Evolutionary conservation across 2,329 filamentous ascomycete species (phyloP), one percentile per base, ranked within the genome.

Genomic region (Curvularia eragrostidis): DNA sequence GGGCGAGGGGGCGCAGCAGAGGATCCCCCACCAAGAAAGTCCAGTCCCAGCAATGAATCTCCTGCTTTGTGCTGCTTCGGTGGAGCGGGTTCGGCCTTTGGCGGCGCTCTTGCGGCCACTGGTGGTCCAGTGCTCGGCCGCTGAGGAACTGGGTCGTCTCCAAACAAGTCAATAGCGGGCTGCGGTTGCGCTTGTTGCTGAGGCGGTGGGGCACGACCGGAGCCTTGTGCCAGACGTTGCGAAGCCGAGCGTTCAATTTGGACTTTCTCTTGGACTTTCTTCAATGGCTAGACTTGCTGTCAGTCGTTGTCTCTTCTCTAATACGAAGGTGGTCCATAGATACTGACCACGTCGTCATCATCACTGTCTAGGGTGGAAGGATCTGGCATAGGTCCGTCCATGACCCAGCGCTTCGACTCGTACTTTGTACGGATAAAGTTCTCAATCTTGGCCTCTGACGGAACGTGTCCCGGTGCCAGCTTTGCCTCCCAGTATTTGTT

Each of bases 371-470:
- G 80, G 1, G 90, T 91, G 3, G 91, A 85, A n/a, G 96, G 95
- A 75, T 98, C 93, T 5, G 96, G 96, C 74, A 96, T 94, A 5
- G 88, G 88, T 1, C 95, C 95, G 60, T 99, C 95, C 93, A 98
- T 98, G n/a, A 93, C 90, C 95, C 95, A 99, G 80, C 96, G 86
- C 85, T 97, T 98, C 52, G 95, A 90, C 77, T 99, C 95, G 78
- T 99, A 99, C 79, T 99, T 99, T 55, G 96, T 99, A 66, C 95
- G 89, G 71, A 99, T 98, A 74, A 99, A 99, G 83, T 98, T 99
- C 84, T 99, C 95, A 69, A 99, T 98, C 84, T 99, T 99, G 66
- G 91, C 86, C 81, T 99, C 96, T 21, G 94, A 97, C 1, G 95
- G 95, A 46, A 94, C 87, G 78, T 99, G 95, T 58, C 93, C 93